Percentiles rank a stretch among this genome's conserved stretches.
Evolutionary conservation across 2,329 filamentous ascomycete species (phyloP).

Genomic region (Ophiobolus disseminans): DNA sequence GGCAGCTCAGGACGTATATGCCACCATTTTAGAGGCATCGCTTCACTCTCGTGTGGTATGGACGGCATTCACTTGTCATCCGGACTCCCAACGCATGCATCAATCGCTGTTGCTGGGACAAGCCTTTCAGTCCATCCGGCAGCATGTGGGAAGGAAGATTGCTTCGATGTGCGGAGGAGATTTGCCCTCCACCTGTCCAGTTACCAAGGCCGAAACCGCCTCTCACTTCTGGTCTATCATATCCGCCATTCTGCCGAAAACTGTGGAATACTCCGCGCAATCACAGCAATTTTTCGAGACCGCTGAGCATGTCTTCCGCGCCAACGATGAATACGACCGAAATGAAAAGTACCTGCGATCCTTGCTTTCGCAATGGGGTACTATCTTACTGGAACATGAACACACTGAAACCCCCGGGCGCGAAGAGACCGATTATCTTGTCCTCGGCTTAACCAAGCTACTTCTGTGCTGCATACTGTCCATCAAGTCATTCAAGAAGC

Average conservation of each 20-base stretch:
- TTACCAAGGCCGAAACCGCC: constrained; percentile 38
- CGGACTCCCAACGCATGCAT: constrained; percentile 36
- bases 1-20: constrained; percentile 35
- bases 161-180: constrained; percentile 45
- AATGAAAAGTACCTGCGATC: constrained; percentile 40
- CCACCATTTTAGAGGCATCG: constrained; percentile 45
- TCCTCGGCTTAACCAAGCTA: constrained; percentile 51
- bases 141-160: constrained; percentile 37
- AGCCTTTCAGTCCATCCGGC: constrained; percentile 28
- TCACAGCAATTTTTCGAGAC: constrained; percentile 46
- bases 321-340: constrained; percentile 42
- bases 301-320: constrained; percentile 45
- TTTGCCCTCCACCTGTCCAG: constrained; percentile 42
- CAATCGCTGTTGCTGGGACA: constrained; percentile 39
- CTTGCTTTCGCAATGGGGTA: constrained; percentile 41
- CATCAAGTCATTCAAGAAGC: constrained; percentile 50
- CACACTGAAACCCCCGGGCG: constrained; percentile 47
- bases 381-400: constrained; percentile 40
- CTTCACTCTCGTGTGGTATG: constrained; percentile 45
- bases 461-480: constrained; percentile 48
- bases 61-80: constrained; percentile 39
- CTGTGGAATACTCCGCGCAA: constrained; percentile 28
- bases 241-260: constrained; percentile 37
- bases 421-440: constrained; percentile 44
- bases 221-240: constrained; percentile 45